Evolutionary conservation across 352 stramenopile genomes (phyloP), one percentile per base, ranked within the genome.

Genomic region (Phytophthora rubi): DNA sequence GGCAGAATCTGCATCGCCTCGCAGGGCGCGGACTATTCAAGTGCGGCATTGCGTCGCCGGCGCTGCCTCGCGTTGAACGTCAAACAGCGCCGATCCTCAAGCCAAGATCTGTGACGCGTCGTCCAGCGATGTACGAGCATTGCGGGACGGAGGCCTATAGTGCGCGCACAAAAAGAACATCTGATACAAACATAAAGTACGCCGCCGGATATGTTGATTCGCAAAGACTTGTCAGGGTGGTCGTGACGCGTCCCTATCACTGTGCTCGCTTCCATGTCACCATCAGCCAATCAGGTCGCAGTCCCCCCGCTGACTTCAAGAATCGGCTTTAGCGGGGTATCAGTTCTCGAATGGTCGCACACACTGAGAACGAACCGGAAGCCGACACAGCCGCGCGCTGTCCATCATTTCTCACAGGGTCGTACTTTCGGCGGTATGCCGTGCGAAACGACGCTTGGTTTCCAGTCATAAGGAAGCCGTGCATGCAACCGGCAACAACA

Each of bases 191-290:
- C 12, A 5, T 5, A 12, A 44, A 6, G 35, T 16, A 6, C 35
- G 35, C 35, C 13, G 35, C 35, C 35, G 35, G 13, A 44, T 21
- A 21, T 15, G 35, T 15, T 44, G 35, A 15, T 5, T 15, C 35
- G 35, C 12, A 44, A 44, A 44, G 35, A 28, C 3, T n/a, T 21
- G 2, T 59, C 48, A 56, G 48, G 9, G 18, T 32, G 15, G 9
- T 3, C 28, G 56, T 82, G 78, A 83, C 72, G 72, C 70, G 61
- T 30, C 70, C 21, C 16, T 59, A 64, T 84, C 73, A 76, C 58
- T 21, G 28, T 28, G 18, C 35, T 39, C 45, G 51, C 44, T 73
- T 72, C 42, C 55, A 70, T 55, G 23, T 55, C 42, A 28, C 30
- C 30, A 53, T 68, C 47, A 53, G 44, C 77, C 75, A 81, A 79